Percentiles rank a stretch among this genome's conserved stretches.
Conservation (phyloP, 176 grass and related monocot species). For the Musa acuminata region DNA sequence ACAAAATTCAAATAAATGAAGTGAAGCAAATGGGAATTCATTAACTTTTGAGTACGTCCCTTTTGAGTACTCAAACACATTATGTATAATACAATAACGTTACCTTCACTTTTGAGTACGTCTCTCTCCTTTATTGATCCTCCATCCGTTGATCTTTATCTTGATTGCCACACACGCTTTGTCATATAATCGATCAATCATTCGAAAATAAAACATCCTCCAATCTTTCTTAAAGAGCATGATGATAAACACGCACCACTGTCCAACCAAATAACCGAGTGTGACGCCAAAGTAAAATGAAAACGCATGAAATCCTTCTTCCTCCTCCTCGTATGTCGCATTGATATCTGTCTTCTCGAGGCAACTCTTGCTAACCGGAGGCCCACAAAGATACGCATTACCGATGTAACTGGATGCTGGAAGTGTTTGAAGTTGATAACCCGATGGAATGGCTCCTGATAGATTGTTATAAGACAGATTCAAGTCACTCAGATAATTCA, state of each 20-base stretch:
- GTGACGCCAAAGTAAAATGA: neutral
- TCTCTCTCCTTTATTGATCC: neutral
- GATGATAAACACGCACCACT: slow-evolving; percentile 5
- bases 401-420: slow-evolving; percentile 12
- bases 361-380: slow-evolving; percentile 6
- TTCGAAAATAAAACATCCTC: neutral
- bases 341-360: neutral
- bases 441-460: neutral
- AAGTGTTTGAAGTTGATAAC: slow-evolving; percentile 1
- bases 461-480: slow-evolving; percentile 2
- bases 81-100: too few relatives aligned
- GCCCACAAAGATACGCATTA: slow-evolving; percentile 18
- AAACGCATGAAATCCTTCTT: neutral
- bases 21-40: too few relatives aligned
- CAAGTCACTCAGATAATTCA: neutral
- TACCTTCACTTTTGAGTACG: too few relatives aligned
- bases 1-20: too few relatives aligned
- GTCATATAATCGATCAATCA: neutral
- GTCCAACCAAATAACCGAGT: neutral
- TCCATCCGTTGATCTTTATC: neutral
- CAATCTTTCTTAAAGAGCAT: neutral
- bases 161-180: neutral
- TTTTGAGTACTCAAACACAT: too few relatives aligned
- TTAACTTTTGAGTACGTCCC: too few relatives aligned
- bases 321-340: neutral